Base-by-base conservation (phyloP, 2,329 filamentous ascomycete species). In the Tolypocladium ophioglossoides region DNA sequence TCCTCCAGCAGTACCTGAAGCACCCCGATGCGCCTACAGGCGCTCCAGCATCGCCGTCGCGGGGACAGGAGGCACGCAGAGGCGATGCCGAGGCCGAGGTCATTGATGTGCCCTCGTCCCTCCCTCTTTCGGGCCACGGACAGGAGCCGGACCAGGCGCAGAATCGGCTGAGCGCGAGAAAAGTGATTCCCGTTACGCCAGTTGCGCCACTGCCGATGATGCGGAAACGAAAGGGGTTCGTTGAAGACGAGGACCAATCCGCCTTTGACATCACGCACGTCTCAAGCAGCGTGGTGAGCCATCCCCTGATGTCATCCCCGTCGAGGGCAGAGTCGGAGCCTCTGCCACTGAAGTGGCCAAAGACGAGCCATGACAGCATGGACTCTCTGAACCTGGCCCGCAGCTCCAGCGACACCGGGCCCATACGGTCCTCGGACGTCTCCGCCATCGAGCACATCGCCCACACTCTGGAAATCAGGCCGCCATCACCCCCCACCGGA, bases 401-500 rank as follows among this genome's bases (percentile, higher is more conserved):
- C 46, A 70, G 64, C 55, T 61, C 61, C 9, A 70, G 66, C 56
- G 68, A 69, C 54, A 62, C 61, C 5, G 64, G 61, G 2, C 64
- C 61, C 10, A 20, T 52, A 9, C 35, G 52, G 11, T 57, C 60
- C 52, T 34, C 58, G 24, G 50, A 59, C 41, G 54, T 40, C 48
- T 54, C 58, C 0, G 56, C 58, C 7, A 50, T 51, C 9, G 58
- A 58, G 6, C 54, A 61, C 30, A 50, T 66, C 37, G 64, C 65
- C 50, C 59, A 65, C 32, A 67, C 66, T 30, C 66, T 80, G 7
- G 75, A 78, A 48, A 80, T 88, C 50, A 68, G 70, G 3, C 70
- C 84, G 0, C 77, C 79, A 0, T 75, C 74, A 0, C 85, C 86
- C 0, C 66, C 74, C 4, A 71, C 77, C 1, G 77, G 76, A 4